phyloP scores from a whole-genome alignment of 371 early-diverging fungal genomes.

The Batrachochytrium dendrobatidis region DNA sequence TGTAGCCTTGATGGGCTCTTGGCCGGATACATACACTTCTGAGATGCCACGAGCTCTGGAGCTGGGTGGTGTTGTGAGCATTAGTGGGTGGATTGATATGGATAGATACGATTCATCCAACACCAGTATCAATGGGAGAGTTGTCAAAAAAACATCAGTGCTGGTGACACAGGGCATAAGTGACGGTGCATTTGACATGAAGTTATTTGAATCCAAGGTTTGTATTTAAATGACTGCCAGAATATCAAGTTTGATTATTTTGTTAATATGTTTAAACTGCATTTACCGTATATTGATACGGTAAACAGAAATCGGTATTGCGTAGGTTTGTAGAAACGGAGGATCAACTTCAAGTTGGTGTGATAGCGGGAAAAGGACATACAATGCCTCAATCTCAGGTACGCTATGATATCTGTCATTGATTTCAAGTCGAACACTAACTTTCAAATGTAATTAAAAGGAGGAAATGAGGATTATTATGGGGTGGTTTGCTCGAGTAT shows the following conservation, averaged over 20 bases:
- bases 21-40: no score
- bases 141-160: slow-evolving; percentile 4
- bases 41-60: not conserved
- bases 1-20: slow-evolving; percentile 45
- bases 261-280: no score
- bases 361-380: slow-evolving; percentile 16
- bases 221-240: no score
- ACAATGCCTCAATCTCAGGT: slow-evolving; percentile 12
- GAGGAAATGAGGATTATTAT: slow-evolving; percentile 29
- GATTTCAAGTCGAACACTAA: not conserved
- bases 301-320: no score
- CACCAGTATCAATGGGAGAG: not conserved
- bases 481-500: slow-evolving; percentile 21
- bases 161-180: slow-evolving; percentile 28
- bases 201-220: not conserved
- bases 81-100: slow-evolving; percentile 22
- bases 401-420: not conserved
- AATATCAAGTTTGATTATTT: no score
- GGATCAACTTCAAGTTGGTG: not conserved
- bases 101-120: slow-evolving; percentile 1
- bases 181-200: slow-evolving; percentile 11
- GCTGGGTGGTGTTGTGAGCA: slow-evolving; percentile 25
- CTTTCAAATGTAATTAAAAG: not conserved
- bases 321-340: not conserved
- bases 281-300: no score